Base-by-base conservation (phyloP, 169 alveolate species). In the Eimeria acervulina region DNA sequence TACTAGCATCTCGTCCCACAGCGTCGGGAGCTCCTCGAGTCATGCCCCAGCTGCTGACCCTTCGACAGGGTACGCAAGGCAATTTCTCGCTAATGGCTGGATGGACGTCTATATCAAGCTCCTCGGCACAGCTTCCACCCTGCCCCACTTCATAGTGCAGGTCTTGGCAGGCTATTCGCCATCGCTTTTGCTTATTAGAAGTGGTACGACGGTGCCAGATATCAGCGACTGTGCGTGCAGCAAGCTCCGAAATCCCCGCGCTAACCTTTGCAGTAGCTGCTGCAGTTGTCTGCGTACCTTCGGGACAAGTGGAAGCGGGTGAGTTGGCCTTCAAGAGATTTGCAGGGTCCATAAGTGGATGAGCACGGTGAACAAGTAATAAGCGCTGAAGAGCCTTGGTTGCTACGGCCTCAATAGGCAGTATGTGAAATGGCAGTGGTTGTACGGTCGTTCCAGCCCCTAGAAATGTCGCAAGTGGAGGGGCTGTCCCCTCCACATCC, bases 341-440 rank as follows among this genome's bases (percentile, higher is more conserved):
- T 44, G 81, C 78, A 52, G 93, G 93, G 40, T 55, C 81, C 93
- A 87, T 87, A n/a, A 87, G 93, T 42, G 93, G 93, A 40, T 87
- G 93, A 28, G 81, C 51, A 33, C 93, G 93, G 63, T 87, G 93
- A 13, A 87, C 83, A 52, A 59, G 81, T 51, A 87, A 33, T 28
- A 87, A 42, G 36, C 78, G 93, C 61, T 61, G 93, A 21, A 87
- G 93, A 4, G 93, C 93, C 93, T 87, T 61, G n/a, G 93, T 87
- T 42, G 93, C 93, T 44, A 38, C 80, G 13, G 93, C 93, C 81
- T 87, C 93, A 61, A 36, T 26, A 38, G 83, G 81, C 42, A 44
- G 66, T n/a, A 55, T 61, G 63, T 51, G 59, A 38, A 61, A 87
- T 36, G 93, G 93, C 70, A 36, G 78, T 38, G 93, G 93, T 61